Conservation (phyloP, 2,329 filamentous ascomycete species). For the Hortaea werneckii region DNA sequence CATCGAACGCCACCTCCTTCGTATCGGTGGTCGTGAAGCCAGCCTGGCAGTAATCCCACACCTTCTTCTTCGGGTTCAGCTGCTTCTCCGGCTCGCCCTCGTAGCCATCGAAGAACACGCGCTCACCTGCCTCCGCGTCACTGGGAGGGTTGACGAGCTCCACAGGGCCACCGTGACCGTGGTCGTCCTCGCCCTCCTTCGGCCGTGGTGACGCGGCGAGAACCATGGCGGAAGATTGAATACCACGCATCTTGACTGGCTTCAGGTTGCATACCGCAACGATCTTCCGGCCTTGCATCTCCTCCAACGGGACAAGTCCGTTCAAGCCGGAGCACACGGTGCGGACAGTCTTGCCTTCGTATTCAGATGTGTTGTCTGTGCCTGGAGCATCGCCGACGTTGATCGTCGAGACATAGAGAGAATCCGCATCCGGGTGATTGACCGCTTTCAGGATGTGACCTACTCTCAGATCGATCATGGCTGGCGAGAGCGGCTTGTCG, state of each 20-base stretch:
- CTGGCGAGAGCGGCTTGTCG: conserved; percentile 68
- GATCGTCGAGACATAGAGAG: conserved; percentile 89
- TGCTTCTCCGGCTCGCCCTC: conserved; percentile 84
- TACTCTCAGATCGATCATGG: conserved; percentile 86
- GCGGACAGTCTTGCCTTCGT: conserved; percentile 81
- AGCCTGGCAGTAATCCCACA: conserved; percentile 94
- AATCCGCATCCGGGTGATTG: conserved; percentile 94
- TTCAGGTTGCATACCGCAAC: conserved; percentile 96
- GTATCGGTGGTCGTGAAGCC: conserved; percentile 82
- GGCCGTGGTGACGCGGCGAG: conserved; percentile 84
- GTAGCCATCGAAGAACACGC: conserved; percentile 91
- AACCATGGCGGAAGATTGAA: conserved; percentile 78
- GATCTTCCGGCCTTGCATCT: conserved; percentile 95
- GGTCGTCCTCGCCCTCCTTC: conserved; percentile 70
- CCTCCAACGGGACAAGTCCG: conserved; percentile 79
- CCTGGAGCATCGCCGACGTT: conserved; percentile 82
- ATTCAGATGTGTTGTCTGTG: conserved; percentile 79
- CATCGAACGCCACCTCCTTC: conserved; percentile 80
- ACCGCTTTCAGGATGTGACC: conserved; percentile 95
- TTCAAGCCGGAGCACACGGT: conserved; percentile 97
- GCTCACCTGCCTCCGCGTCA: conserved; percentile 72
- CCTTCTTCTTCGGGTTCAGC: conserved; percentile 98
- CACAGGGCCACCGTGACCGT: conserved; percentile 72
- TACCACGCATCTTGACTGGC: conserved; percentile 96
- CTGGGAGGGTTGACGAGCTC: conserved; percentile 81